Evolutionary conservation across 306 rosid species (phyloP).

Genomic region (Benincasa hispida): DNA sequence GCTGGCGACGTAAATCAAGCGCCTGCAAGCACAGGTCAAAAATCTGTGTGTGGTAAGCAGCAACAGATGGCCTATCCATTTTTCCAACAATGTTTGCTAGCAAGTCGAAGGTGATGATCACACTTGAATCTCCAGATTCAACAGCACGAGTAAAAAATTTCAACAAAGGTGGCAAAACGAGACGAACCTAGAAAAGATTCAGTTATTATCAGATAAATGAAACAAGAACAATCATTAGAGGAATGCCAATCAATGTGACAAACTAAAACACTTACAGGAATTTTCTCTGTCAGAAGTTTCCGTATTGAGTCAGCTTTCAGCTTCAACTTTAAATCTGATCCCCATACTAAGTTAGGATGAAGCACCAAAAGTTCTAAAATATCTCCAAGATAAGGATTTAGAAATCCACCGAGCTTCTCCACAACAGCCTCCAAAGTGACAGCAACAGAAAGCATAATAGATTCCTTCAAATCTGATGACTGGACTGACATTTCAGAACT

Average conservation of each 20-base stretch:
- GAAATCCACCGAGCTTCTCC: conserved; percentile 74
- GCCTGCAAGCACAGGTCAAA: conserved; percentile 70
- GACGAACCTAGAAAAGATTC: conserved; percentile 53
- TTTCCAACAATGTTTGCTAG: conserved; percentile 37
- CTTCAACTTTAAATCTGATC: conserved; percentile 50
- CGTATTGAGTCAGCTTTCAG: conserved; percentile 49
- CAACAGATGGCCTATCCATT: conserved; percentile 65
- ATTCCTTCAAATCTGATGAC: conserved; percentile 28
- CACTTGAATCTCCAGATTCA: conserved; percentile 68
- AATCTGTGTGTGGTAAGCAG: conserved; percentile 50
- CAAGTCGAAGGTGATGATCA: conserved; percentile 60
- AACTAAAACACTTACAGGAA: conserved; percentile 52
- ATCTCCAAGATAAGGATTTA: conserved; percentile 63
- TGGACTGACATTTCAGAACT: conserved; percentile 6
- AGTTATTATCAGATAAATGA: conserved; percentile 3
- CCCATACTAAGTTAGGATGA: conserved; percentile 39
- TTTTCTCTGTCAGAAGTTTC: conserved; percentile 55
- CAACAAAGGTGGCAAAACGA: conserved; percentile 56
- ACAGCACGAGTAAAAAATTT: conserved; percentile 40
- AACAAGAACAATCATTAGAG: neutral
- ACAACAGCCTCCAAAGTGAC: conserved; percentile 62
- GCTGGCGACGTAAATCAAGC: conserved; percentile 68
- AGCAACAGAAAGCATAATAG: conserved; percentile 40
- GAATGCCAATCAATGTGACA: neutral
- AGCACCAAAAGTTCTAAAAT: conserved; percentile 61